Evolutionary conservation across 768 basidiomycete genomes (phyloP).

Genomic region (Tephrocybe sp.): DNA sequence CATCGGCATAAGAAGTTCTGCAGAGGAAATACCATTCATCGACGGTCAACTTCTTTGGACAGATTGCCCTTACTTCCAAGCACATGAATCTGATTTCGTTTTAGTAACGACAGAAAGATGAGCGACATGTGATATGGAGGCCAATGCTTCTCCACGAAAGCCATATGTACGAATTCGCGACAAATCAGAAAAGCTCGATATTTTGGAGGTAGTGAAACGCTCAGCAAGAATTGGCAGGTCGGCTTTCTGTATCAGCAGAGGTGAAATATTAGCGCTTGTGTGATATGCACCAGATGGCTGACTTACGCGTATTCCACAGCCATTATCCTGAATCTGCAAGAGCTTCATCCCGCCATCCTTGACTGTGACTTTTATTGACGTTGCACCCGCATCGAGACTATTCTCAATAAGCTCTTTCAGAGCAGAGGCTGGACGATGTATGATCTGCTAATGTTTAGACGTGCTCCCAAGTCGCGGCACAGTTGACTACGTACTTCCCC

Average conservation of each 20-base stretch:
- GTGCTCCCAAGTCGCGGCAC: neutral
- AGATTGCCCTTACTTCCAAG: conserved; percentile 80
- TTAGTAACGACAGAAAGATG: conserved; percentile 90
- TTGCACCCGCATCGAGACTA: conserved; percentile 88
- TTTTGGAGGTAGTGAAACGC: conserved; percentile 93
- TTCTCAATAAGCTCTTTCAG: conserved; percentile 97
- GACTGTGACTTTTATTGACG: conserved; percentile 79
- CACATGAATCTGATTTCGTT: conserved; percentile 75
- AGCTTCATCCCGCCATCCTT: conserved; percentile 97
- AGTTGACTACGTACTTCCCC: conserved; percentile 51
- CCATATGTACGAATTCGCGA: conserved; percentile 87
- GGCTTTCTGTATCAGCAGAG: too few relatives aligned
- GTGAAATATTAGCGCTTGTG: too few relatives aligned
- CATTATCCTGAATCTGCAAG: conserved; percentile 95
- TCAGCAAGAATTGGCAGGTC: conserved; percentile 91
- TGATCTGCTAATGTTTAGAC: conserved; percentile 21
- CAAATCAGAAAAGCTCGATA: conserved; percentile 83
- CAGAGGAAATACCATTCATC: conserved; percentile 5
- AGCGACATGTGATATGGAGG: conserved; percentile 92
- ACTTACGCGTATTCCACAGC: conserved; percentile 84
- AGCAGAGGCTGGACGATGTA: conserved; percentile 80
- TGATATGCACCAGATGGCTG: too few relatives aligned
- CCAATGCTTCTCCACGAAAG: conserved; percentile 95
- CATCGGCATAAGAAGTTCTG: conserved; percentile 84
- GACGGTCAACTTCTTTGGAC: neutral